A percentile compares a stretch with the other conserved stretches of the same genome.
phyloP scores from a whole-genome alignment of 306 rosid species.

The Adenanthera pavonina region DNA sequence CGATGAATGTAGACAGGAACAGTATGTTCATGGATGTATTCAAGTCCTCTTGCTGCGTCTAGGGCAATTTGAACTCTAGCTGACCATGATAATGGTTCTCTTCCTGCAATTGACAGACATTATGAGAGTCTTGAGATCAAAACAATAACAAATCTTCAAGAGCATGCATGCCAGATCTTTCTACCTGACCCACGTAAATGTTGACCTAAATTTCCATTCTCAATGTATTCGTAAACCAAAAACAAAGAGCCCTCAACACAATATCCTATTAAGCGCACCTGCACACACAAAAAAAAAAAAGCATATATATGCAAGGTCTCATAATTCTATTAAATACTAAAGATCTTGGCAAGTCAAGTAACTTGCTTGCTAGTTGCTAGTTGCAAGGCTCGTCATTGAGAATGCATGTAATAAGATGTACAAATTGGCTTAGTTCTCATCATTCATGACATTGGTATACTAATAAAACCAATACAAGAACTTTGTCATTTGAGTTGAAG shows the following conservation, averaged over 20 bases:
- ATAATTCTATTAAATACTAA: not conserved
- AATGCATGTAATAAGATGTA: no score
- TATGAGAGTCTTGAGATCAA: not conserved
- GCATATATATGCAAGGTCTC: constrained; percentile 17
- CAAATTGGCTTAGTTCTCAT: no score
- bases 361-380: not conserved
- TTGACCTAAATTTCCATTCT: constrained; percentile 73
- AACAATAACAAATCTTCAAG: not conserved
- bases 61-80: constrained; percentile 77
- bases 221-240: constrained; percentile 79
- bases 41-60: constrained; percentile 81
- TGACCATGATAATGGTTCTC: constrained; percentile 70
- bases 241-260: constrained; percentile 76
- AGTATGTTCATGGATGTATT: constrained; percentile 83
- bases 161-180: not conserved
- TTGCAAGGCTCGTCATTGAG: no score
- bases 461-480: no score
- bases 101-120: constrained; percentile 42
- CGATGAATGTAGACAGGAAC: constrained; percentile 84
- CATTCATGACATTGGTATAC: no score
- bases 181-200: constrained; percentile 71
- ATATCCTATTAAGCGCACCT: constrained; percentile 82
- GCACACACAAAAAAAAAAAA: constrained; percentile 12
- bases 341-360: not conserved
- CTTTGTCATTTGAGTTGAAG: not conserved